These are phyloP conservation scores for Lentinula detonsa DNA, from an alignment of 768 basidiomycete genomes.

Conservation along the genomic window DNA sequence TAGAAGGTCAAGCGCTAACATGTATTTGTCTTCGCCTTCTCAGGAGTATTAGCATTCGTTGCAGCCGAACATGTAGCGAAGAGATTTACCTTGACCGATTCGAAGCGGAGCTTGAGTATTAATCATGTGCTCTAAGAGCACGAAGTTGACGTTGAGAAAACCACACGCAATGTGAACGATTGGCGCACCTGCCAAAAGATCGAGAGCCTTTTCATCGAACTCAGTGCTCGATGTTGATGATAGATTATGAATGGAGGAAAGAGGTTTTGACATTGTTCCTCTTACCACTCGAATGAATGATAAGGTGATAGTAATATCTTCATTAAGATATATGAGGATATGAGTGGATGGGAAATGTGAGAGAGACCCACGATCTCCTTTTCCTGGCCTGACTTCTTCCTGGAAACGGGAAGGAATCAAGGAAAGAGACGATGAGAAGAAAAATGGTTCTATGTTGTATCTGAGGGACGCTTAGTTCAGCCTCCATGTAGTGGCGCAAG, in stretches of 20 bases:
- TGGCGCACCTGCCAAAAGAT: neutral
- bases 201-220: neutral
- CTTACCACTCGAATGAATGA: conserved; percentile 41
- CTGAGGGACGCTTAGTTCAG: conserved; percentile 17
- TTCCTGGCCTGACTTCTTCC: conserved; percentile 31
- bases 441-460: conserved; percentile 57
- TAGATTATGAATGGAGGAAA: conserved; percentile 12
- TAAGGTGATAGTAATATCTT: conserved; percentile 52
- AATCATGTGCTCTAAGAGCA: neutral
- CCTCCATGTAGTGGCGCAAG: too few species aligned
- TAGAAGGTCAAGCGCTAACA: conserved; percentile 30
- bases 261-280: conserved; percentile 14
- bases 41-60: neutral
- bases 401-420: conserved; percentile 67
- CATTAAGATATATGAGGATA: neutral
- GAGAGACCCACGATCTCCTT: conserved; percentile 47
- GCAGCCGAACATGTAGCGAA: neutral
- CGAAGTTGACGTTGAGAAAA: neutral
- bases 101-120: conserved; percentile 46
- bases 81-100: conserved; percentile 30
- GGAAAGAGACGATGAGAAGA: conserved; percentile 56
- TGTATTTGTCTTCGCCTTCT: neutral
- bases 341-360: neutral
- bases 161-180: neutral
- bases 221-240: conserved; percentile 11